These are phyloP conservation scores for Cystobasidium onofrii DNA, from an alignment of 768 basidiomycete genomes.

Conservation along the genomic window DNA sequence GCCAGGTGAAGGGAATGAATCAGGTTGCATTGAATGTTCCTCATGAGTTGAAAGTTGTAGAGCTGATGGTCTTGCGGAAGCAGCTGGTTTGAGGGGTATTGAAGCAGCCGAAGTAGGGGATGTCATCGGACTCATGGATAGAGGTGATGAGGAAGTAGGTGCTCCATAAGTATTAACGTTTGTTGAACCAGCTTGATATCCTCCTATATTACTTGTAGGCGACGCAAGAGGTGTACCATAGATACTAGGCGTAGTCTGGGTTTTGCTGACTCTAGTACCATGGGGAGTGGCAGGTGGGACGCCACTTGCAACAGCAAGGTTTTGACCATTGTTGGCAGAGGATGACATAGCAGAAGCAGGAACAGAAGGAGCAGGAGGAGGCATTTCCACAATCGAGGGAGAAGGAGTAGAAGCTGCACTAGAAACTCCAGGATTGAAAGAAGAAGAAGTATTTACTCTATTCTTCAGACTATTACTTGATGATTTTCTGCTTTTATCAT, in stretches of 20 bases:
- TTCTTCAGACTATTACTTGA: neutral
- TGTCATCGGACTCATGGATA: constrained; percentile 1
- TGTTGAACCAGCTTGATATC: neutral
- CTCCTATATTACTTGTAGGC: neutral
- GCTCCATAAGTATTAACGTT: neutral
- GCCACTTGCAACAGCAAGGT: neutral
- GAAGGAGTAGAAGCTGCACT: neutral
- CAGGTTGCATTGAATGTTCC: constrained; percentile 4
- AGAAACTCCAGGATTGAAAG: too few relatives aligned
- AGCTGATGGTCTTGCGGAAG: neutral
- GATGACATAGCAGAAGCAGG: neutral
- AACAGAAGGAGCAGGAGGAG: neutral
- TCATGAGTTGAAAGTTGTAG: neutral
- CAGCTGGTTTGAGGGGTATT: neutral
- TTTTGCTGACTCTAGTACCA: neutral
- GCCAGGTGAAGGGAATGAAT: neutral
- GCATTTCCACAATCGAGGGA: neutral
- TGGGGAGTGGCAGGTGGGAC: neutral
- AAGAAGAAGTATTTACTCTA: neutral
- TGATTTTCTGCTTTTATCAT: neutral
- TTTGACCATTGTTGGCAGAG: neutral
- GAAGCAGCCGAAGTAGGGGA: neutral
- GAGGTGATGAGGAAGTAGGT: neutral
- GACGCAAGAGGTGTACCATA: neutral
- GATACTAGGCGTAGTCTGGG: neutral